Evolutionary conservation across 208 protist genomes (phyloP), one percentile per base, ranked within the genome.

Genomic region (Kentomonas sorsogonicus): DNA sequence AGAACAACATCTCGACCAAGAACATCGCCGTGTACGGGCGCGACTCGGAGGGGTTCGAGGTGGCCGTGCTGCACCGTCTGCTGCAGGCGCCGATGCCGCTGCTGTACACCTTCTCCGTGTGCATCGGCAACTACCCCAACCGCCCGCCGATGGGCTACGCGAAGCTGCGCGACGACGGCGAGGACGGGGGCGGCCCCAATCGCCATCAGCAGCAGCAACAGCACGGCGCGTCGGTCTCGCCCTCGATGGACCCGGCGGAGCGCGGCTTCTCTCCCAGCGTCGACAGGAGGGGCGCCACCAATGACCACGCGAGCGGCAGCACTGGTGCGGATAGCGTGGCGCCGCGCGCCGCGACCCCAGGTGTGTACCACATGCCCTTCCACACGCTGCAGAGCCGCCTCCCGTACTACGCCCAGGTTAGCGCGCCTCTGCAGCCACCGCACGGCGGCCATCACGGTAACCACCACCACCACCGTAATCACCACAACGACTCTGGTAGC

Each of bases 31-130:
- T 61, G 53, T 91, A 89, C 69, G 60, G 80, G 16, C 59, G 54
- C 4, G 84, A 91, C 23, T 34, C 43, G 29, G 79, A 84, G 47
- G 83, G 61, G 50, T 91, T 95, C 62, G 69, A 75, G 34, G 72
- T 92, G 11, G 66, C 68, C 1, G 72, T 80, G n/a, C 69, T 95
- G 38, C 79, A 95, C 74, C 89, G 89, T 22, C 71, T 95, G 15
- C 66, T 92, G 40, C 71, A 69, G 56, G 84, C 77, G 0, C 80
- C 85, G 30, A 79, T 73, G 48, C 55, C 82, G 16, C 60, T 95
- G 27, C 58, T 95, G n/a, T 92, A 84, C 57, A 25, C 69, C 10
- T 50, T 83, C 20, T 72, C 79, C 60, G 68, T 72, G n/a, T 58
- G 71, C 23, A 73, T 68, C 25, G 71, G 77, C 44, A 52, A 52